Evolutionary conservation across 2,329 filamentous ascomycete species (phyloP).

Genomic region (Didymella glomerata): DNA sequence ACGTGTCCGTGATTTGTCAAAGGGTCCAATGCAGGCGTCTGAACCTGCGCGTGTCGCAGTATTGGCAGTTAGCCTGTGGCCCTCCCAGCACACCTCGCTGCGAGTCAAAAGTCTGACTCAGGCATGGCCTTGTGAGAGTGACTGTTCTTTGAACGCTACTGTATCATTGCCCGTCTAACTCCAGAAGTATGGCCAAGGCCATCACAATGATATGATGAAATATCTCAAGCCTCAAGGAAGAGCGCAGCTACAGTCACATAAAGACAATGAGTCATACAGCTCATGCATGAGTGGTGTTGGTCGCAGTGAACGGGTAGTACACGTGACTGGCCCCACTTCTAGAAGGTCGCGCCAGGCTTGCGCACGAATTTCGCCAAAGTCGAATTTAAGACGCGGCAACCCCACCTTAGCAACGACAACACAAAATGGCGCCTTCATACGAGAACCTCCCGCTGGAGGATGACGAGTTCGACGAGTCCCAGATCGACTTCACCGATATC

Average conservation of each 20-base stretch:
- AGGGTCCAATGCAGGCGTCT: background rate
- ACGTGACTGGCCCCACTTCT: slow-evolving; percentile 21
- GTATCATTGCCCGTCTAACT: background rate
- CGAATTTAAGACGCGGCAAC: slow-evolving; percentile 28
- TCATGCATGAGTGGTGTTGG: background rate
- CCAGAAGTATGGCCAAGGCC: background rate
- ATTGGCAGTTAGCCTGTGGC: background rate
- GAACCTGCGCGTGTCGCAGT: background rate
- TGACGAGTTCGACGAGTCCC: slow-evolving; percentile 90
- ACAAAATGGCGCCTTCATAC: slow-evolving; percentile 90
- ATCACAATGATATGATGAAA: background rate
- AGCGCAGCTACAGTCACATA: background rate
- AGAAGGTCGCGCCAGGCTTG: slow-evolving; percentile 5
- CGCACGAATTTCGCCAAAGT: slow-evolving; percentile 38
- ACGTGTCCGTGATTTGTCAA: background rate
- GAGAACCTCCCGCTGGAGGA: slow-evolving; percentile 86
- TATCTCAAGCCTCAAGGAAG: background rate
- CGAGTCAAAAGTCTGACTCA: background rate
- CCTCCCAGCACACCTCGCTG: background rate
- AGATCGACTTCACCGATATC: slow-evolving; percentile 94
- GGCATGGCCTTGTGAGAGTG: background rate
- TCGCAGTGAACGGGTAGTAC: background rate
- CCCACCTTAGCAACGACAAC: slow-evolving; percentile 31
- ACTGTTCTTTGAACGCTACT: background rate
- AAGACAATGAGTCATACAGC: slow-evolving; percentile 1